Evolutionary conservation across 305 asterid genomes (phyloP).

Genomic region (Plantago coronopus): DNA sequence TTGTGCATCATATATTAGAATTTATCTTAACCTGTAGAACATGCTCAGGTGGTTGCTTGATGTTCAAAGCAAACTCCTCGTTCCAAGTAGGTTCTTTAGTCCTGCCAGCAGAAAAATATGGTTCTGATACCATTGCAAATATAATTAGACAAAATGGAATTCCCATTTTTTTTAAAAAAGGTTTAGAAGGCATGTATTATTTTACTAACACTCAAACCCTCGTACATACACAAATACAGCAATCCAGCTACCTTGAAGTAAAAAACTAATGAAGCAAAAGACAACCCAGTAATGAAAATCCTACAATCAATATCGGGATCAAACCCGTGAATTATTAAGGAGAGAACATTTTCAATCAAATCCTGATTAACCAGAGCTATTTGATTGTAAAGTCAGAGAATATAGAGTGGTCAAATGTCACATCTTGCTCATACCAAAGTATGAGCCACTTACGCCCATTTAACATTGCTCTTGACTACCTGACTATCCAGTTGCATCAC

Average conservation of each 20-base stretch:
- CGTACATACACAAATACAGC: neutral
- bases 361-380: neutral
- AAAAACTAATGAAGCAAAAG: neutral
- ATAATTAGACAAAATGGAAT: too few species aligned
- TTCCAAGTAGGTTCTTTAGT: conserved; percentile 95
- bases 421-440: neutral
- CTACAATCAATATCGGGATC: conserved; percentile 15
- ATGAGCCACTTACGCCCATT: conserved; percentile 83
- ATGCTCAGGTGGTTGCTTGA: conserved; percentile 65
- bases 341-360: conserved; percentile 10
- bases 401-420: neutral
- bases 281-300: conserved; percentile 9
- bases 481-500: conserved; percentile 74
- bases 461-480: conserved; percentile 76
- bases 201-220: too few species aligned
- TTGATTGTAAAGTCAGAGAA: neutral
- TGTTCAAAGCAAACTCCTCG: conserved; percentile 81
- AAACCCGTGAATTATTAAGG: conserved; percentile 1
- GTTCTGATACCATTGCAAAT: too few species aligned
- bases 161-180: too few species aligned
- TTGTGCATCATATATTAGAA: neutral
- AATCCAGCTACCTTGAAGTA: conserved; percentile 1
- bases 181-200: too few species aligned
- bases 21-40: conserved; percentile 69
- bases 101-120: conserved; percentile 39